Conservation (phyloP, 2,329 filamentous ascomycete genomes). For the Cephalotrichum gorgonifer region DNA sequence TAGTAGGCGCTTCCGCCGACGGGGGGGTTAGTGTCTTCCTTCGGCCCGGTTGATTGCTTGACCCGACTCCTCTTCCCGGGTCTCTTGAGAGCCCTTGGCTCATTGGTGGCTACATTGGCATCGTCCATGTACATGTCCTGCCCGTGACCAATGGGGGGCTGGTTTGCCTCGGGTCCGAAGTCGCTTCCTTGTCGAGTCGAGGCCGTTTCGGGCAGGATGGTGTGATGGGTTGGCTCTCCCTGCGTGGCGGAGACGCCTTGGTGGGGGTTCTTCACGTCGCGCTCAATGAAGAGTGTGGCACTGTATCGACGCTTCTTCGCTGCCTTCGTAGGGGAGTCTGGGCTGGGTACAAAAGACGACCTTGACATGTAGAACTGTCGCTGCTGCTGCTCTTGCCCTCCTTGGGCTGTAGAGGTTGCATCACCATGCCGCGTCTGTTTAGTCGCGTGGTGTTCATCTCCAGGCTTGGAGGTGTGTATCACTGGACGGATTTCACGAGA, state of each 20-base stretch:
- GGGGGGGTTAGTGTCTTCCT: neutral
- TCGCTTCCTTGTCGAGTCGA: neutral
- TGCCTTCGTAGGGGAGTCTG: neutral
- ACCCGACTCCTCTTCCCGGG: neutral
- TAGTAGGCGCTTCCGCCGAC: neutral
- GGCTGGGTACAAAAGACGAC: neutral
- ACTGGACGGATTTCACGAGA: slow-evolving; percentile 23
- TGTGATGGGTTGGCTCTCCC: neutral
- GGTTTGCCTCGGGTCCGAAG: neutral
- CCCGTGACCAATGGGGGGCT: neutral
- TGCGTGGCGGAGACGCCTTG: neutral
- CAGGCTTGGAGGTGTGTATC: slow-evolving; percentile 37
- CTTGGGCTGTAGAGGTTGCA: neutral
- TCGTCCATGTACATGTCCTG: neutral
- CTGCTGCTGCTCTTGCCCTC: neutral
- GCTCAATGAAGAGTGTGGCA: slow-evolving; percentile 6
- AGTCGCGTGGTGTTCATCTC: slow-evolving; percentile 13
- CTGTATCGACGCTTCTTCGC: slow-evolving; percentile 30
- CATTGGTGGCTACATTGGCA: neutral
- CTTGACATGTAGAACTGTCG: slow-evolving; percentile 3
- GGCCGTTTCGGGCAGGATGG: neutral
- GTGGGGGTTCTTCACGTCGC: slow-evolving; percentile 3
- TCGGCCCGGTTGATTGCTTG: neutral
- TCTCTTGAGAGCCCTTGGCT: neutral
- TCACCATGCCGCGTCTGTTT: neutral